Percentiles rank a stretch among this genome's conserved stretches.
Conservation (phyloP, 2,329 filamentous ascomycete genomes). For the Botrytis sinoallii region DNA sequence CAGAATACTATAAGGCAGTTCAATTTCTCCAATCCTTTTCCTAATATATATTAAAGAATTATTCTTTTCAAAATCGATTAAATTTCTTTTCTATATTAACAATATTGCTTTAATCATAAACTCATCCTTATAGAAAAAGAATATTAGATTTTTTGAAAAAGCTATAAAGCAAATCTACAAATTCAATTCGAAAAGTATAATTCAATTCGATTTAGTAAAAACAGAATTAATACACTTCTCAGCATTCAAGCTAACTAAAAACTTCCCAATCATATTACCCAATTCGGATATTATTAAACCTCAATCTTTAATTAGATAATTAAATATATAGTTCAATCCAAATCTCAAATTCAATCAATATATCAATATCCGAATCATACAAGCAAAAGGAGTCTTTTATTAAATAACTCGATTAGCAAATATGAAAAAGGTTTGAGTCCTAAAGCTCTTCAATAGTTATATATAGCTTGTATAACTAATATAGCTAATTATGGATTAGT, state of each 20-base stretch:
- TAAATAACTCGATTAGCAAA: background rate
- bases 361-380: background rate
- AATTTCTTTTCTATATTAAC: background rate
- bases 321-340: background rate
- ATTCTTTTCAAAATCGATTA: background rate
- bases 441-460: background rate
- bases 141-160: background rate
- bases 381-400: background rate
- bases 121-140: background rate
- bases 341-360: background rate
- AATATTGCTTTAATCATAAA: background rate
- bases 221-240: background rate
- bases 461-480: background rate
- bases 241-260: background rate
- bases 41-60: background rate
- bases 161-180: background rate
- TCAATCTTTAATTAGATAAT: background rate
- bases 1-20: background rate
- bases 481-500: background rate
- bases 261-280: background rate
- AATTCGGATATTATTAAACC: background rate
- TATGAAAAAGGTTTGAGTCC: background rate
- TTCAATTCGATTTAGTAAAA: background rate
- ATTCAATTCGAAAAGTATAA: background rate
- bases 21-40: background rate